These are phyloP conservation scores for Pythium folliculosum DNA, from an alignment of 352 stramenopile genomes.

Conservation along the genomic window DNA sequence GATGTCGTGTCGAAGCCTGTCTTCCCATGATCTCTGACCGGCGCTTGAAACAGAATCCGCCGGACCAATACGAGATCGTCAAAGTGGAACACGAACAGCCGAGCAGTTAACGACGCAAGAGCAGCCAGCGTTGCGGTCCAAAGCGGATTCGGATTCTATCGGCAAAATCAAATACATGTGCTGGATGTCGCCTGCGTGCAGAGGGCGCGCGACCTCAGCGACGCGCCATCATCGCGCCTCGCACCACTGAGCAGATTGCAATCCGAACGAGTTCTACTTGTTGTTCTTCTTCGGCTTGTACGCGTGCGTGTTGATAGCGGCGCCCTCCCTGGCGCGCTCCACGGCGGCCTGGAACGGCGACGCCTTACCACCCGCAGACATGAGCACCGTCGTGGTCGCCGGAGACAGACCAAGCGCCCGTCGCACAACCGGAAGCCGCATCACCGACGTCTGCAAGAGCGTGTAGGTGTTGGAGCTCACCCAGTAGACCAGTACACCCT, in stretches of 20 bases:
- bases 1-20: too few relatives aligned
- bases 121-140: background rate
- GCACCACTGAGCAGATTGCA: background rate
- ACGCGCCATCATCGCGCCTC: background rate
- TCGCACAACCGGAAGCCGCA: constrained; percentile 63
- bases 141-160: constrained; percentile 16
- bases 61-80: constrained; percentile 53
- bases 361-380: constrained; percentile 28
- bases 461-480: constrained; percentile 85
- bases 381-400: constrained; percentile 30
- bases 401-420: constrained; percentile 35
- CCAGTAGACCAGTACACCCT: constrained; percentile 89
- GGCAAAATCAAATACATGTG: constrained; percentile 21
- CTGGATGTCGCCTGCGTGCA: background rate
- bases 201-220: background rate
- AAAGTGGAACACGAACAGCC: constrained; percentile 15
- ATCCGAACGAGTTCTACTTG: constrained; percentile 35
- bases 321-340: constrained; percentile 62
- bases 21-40: too few relatives aligned
- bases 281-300: constrained; percentile 52
- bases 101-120: constrained; percentile 9
- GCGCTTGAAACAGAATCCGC: constrained; percentile 39
- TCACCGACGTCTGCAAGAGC: constrained; percentile 54
- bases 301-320: constrained; percentile 68
- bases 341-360: constrained; percentile 82